Conservation (phyloP, 192 early-diverging fungal species). For the Coemansia interrupta region DNA sequence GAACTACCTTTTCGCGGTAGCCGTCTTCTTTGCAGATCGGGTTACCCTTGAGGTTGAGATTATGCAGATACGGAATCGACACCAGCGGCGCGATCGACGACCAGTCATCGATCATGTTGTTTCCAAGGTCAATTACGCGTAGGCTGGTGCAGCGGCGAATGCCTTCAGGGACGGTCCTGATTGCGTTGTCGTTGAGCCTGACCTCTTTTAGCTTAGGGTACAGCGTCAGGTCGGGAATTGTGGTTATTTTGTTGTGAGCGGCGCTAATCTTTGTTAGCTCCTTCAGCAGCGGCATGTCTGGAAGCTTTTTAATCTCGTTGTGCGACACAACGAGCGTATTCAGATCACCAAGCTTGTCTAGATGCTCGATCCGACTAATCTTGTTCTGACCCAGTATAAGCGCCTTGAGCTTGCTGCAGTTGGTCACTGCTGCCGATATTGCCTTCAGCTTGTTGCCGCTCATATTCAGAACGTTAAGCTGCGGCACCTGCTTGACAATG, state of each 20-base stretch:
- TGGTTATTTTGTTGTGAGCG: conserved; percentile 66
- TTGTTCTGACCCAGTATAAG: conserved; percentile 77
- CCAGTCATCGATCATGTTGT: conserved; percentile 63
- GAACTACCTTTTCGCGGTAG: conserved; percentile 12
- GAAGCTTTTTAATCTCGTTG: conserved; percentile 62
- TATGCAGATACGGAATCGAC: conserved; percentile 8
- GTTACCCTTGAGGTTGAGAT: conserved; percentile 29
- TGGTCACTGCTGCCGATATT: conserved; percentile 58
- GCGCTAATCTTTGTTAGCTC: conserved; percentile 74
- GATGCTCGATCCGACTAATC: conserved; percentile 63
- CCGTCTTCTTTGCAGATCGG: conserved; percentile 16
- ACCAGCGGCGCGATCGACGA: conserved; percentile 28
- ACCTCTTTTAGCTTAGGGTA: conserved; percentile 65
- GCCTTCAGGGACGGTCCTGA: conserved; percentile 59
- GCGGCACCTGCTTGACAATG: conserved; percentile 9
- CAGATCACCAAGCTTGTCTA: conserved; percentile 56
- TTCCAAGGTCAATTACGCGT: conserved; percentile 71
- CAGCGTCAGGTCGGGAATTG: conserved; percentile 64
- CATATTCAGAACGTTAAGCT: conserved; percentile 62
- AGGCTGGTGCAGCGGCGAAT: conserved; percentile 55
- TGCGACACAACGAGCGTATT: conserved; percentile 81
- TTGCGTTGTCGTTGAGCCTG: conserved; percentile 72
- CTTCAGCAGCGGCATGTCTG: conserved; percentile 55
- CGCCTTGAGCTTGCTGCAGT: conserved; percentile 66
- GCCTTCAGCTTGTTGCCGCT: conserved; percentile 63